These are phyloP conservation scores for Candida broadrunensis DNA, from an alignment of 805 yeast genomes.

Conservation along the genomic window DNA sequence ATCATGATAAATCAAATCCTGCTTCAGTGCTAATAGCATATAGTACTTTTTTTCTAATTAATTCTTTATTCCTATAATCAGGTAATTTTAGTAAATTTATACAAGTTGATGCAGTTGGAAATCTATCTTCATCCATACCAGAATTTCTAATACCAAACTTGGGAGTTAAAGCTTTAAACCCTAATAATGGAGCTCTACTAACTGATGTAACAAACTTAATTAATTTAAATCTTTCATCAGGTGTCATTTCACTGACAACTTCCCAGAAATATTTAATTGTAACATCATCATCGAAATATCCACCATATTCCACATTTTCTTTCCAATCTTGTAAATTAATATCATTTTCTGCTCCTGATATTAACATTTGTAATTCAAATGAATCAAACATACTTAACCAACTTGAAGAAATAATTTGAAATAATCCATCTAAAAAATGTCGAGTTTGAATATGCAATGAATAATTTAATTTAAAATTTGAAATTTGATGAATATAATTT, in stretches of 20 bases:
- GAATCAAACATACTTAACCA: slow-evolving; percentile 90
- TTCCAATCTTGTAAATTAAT: slow-evolving; percentile 71
- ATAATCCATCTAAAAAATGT: slow-evolving; percentile 68
- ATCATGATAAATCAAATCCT: slow-evolving; percentile 75
- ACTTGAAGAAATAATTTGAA: slow-evolving; percentile 59
- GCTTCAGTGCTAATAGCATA: slow-evolving; percentile 82
- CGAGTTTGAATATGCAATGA: slow-evolving; percentile 56
- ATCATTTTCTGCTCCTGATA: slow-evolving; percentile 72
- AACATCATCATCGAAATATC: slow-evolving; percentile 50
- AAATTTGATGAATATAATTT: slow-evolving; percentile 71
- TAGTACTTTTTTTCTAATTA: slow-evolving; percentile 60
- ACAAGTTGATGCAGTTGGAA: slow-evolving; percentile 95
- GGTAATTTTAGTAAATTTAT: slow-evolving; percentile 85
- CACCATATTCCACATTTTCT: slow-evolving; percentile 62
- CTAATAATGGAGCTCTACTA: slow-evolving; percentile 86
- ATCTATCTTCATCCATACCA: slow-evolving; percentile 51
- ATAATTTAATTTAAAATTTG: slow-evolving; percentile 75
- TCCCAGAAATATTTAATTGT: slow-evolving; percentile 74
- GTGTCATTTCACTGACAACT: slow-evolving; percentile 63
- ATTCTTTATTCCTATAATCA: slow-evolving; percentile 61
- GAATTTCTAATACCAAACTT: slow-evolving; percentile 74
- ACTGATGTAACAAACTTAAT: slow-evolving; percentile 91
- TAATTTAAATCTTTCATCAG: slow-evolving; percentile 61
- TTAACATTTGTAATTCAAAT: slow-evolving; percentile 75
- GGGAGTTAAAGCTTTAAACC: slow-evolving; percentile 74